Percentiles rank a stretch among this genome's conserved stretches.
These are phyloP conservation scores for Yarrowia keelungensis DNA, from an alignment of 805 yeast genomes.

Conservation along the genomic window DNA sequence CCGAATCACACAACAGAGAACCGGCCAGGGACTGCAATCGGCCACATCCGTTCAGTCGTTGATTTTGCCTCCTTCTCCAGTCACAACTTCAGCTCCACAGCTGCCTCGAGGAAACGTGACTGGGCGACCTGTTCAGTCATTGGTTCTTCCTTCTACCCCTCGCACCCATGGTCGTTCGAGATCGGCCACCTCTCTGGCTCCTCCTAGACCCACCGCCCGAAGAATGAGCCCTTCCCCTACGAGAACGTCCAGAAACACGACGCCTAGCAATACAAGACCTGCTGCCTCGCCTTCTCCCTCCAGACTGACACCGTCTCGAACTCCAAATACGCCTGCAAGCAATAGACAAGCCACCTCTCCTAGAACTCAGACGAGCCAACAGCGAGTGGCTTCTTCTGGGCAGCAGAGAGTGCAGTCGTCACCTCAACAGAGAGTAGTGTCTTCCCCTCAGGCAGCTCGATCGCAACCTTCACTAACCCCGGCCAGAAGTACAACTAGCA, in stretches of 20 bases:
- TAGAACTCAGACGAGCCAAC: not conserved
- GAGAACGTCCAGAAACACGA: not conserved
- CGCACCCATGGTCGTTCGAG: not conserved
- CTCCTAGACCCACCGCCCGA: conserved; percentile 21
- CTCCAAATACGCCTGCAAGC: conserved; percentile 3
- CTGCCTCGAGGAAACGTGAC: conserved; percentile 1
- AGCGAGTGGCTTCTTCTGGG: not conserved
- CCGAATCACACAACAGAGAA: conserved; percentile 4
- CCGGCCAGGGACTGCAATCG: conserved; percentile 6
- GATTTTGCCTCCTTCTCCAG: conserved; percentile 6
- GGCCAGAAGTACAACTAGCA: conserved; percentile 3
- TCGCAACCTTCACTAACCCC: conserved; percentile 22
- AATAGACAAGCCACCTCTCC: conserved; percentile 7
- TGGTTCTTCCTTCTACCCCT: not conserved
- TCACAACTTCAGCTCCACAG: not conserved
- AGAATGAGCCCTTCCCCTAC: conserved; percentile 17
- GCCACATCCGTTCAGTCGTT: conserved; percentile 20
- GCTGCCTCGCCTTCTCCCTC: conserved; percentile 21
- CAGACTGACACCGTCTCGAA: conserved; percentile 12
- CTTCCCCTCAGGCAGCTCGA: not conserved
- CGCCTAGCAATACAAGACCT: conserved; percentile 2
- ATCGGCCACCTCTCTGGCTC: conserved; percentile 3
- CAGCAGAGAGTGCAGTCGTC: not conserved
- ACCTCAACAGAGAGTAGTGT: not conserved
- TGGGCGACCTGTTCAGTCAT: conserved; percentile 12